A percentile compares a stretch with the other conserved stretches of the same genome.
phyloP scores from a whole-genome alignment of 495 filamentous ascomycete genomes.

The Penicillium ochrochloron region DNA sequence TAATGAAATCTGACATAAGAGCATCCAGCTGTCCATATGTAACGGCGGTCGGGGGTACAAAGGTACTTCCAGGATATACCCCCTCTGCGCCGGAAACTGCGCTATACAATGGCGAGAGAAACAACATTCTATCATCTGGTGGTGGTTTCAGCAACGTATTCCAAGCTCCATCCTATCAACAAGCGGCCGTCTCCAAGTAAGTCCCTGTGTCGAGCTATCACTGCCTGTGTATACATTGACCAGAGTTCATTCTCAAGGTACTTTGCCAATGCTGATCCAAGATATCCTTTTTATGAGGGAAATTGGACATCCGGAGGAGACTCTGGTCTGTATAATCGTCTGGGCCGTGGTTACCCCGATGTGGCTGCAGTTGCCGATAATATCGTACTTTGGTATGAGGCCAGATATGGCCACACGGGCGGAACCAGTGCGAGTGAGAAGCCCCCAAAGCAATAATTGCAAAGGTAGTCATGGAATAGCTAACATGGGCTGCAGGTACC shows the following conservation, averaged over 20 bases:
- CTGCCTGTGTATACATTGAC: neutral
- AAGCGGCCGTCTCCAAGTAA: slow-evolving; percentile 5
- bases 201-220: neutral
- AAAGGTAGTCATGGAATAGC: neutral
- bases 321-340: slow-evolving; percentile 8
- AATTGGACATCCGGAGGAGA: slow-evolving; percentile 3
- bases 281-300: slow-evolving; percentile 2
- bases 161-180: neutral
- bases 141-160: slow-evolving; percentile 7
- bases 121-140: slow-evolving; percentile 5
- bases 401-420: neutral
- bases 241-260: slow-evolving; percentile 1
- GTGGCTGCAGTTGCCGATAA: slow-evolving; percentile 10
- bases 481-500: neutral
- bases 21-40: neutral
- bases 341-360: slow-evolving; percentile 7
- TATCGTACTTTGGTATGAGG: slow-evolving; percentile 2
- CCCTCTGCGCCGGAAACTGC: neutral
- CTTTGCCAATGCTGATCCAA: neutral
- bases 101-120: neutral
- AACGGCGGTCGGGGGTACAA: neutral
- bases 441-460: neutral
- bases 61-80: neutral
- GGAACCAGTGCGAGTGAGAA: slow-evolving; percentile 9
- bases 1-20: neutral